phyloP scores from a whole-genome alignment of 2,329 filamentous ascomycete genomes.

The Penicillium sp. region DNA sequence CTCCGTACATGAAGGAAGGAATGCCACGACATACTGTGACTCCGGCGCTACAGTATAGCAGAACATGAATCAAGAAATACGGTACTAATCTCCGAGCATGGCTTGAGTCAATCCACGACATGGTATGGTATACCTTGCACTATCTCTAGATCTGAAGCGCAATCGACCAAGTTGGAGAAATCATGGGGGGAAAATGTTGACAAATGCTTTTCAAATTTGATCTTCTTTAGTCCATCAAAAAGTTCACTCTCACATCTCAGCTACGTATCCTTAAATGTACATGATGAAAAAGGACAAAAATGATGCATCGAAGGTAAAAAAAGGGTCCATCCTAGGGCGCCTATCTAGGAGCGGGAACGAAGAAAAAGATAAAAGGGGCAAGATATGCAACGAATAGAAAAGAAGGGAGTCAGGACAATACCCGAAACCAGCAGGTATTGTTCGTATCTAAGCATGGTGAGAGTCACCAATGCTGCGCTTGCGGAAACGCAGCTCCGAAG shows the following conservation, averaged over 20 bases:
- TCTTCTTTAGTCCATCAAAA: not conserved
- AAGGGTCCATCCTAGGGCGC: not conserved
- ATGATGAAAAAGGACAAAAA: slow-evolving; percentile 11
- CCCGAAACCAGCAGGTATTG: slow-evolving; percentile 21
- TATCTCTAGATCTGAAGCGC: not conserved
- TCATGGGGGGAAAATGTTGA: not conserved
- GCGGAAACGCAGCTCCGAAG: slow-evolving; percentile 31
- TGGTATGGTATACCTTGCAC: not conserved
- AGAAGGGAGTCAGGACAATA: slow-evolving; percentile 2
- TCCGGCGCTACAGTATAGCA: not conserved
- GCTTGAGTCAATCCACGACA: not conserved
- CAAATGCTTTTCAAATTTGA: not conserved
- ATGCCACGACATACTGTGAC: not conserved
- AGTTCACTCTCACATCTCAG: not conserved
- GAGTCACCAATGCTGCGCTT: slow-evolving; percentile 23
- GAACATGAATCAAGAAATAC: not conserved
- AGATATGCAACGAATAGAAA: slow-evolving; percentile 8
- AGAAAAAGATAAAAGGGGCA: not conserved
- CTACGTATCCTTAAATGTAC: slow-evolving; percentile 16
- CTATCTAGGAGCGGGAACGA: slow-evolving; percentile 3
- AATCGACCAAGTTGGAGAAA: not conserved
- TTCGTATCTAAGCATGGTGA: slow-evolving; percentile 22
- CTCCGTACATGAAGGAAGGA: not conserved
- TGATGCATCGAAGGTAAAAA: slow-evolving; percentile 8
- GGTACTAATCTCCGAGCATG: not conserved